phyloP scores from a whole-genome alignment of 2,329 filamentous ascomycete species.

The Curvularia sp. region DNA sequence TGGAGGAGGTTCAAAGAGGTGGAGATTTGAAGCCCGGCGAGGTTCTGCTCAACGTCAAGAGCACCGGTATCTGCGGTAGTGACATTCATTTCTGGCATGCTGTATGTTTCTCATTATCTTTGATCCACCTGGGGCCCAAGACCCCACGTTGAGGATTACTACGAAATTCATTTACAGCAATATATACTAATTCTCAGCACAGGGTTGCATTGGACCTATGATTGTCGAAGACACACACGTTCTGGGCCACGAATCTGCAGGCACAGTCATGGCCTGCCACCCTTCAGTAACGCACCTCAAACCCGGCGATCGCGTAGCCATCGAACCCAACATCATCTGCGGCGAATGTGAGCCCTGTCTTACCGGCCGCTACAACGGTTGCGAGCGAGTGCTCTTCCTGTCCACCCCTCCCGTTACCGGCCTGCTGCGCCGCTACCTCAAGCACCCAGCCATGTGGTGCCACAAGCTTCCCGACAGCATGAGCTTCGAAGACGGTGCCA shows the following conservation, averaged over 20 bases:
- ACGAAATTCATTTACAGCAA: background rate
- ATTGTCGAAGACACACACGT: constrained; percentile 88
- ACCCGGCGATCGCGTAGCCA: constrained; percentile 86
- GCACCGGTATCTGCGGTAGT: constrained; percentile 94
- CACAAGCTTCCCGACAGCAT: constrained; percentile 89
- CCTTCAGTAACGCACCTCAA: constrained; percentile 79
- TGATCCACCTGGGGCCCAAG: background rate
- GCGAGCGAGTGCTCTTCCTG: constrained; percentile 82
- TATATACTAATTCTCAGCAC: constrained; percentile 7
- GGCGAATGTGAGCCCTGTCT: constrained; percentile 88
- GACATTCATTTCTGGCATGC: constrained; percentile 98
- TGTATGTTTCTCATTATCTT: constrained; percentile 49
- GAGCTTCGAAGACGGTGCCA: constrained; percentile 87
- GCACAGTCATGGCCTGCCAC: constrained; percentile 79
- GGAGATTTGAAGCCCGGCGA: constrained; percentile 78
- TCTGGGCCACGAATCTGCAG: constrained; percentile 91
- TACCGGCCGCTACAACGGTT: constrained; percentile 94
- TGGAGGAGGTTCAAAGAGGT: constrained; percentile 74
- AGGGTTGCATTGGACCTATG: constrained; percentile 90
- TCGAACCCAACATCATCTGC: constrained; percentile 95
- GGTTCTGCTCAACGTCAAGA: constrained; percentile 87
- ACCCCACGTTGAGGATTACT: background rate
- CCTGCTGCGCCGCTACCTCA: constrained; percentile 88
- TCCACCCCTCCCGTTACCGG: constrained; percentile 90
- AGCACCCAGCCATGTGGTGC: constrained; percentile 93